Evolutionary conservation across 306 rosid species (phyloP), one percentile per base, ranked within the genome.

Genomic region (Hippophae tibetana): DNA sequence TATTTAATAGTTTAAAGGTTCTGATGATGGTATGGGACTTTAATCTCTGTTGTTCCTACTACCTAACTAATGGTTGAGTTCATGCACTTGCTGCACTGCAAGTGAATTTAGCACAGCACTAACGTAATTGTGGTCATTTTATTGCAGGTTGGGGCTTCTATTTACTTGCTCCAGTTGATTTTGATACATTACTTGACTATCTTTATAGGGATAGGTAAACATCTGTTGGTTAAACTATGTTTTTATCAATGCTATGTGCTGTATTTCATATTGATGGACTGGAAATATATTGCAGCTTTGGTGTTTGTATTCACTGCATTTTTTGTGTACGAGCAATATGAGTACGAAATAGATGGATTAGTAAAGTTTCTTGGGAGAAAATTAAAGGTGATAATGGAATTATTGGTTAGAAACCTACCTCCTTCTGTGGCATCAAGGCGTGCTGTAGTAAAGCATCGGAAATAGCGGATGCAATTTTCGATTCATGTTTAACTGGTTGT

Each of bases 301-400:
- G 84, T 70, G 59, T 65, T 77, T 40, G 70, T 90, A 25, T 90
- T 90, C 75, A 82, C 83, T 46, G 83, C 76, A 7, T 86, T 90
- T 79, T 86, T 84, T 60, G 71, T 86, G 64, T 84, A 84, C 5
- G 95, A 90, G 81, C 95, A 86, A 81, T 84, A 78, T 45, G 94
- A 90, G 67, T 53, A 77, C 9, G 90, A 82, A 78, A 70, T 86
- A 55, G 88, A 86, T 60, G 84, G 71, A 56, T 47, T 77, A 8
- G 64, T 57, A 26, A 77, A 72, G 69, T 25, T 67, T 62, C 66
- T 82, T 10, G 58, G 55, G 63, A 51, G 45, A 27, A 9, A 67
- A 43, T 41, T 61, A 57, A 77, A 69, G 65, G 79, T 71, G 65
- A 50, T 61, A 45, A 55, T 38, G 67, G 57, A 50, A 49, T 58